A percentile compares a stretch with the other conserved stretches of the same genome.
These are phyloP conservation scores for Furcasterigmium sp. DNA, from an alignment of 2,329 filamentous ascomycete genomes.

Conservation along the genomic window DNA sequence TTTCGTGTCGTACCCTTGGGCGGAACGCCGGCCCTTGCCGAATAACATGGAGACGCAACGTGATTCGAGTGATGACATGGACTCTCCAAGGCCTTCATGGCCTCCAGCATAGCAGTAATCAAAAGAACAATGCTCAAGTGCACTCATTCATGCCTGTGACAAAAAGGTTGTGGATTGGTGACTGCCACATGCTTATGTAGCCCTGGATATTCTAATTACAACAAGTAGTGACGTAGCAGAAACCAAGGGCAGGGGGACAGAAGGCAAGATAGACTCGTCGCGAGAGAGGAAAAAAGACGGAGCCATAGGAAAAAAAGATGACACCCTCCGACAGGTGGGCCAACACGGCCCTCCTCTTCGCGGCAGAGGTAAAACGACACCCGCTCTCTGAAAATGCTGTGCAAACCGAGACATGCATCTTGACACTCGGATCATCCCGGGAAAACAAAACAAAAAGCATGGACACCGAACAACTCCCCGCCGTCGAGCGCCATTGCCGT, in stretches of 20 bases:
- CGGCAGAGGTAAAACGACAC: neutral
- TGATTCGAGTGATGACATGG: no score
- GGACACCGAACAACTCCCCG: neutral
- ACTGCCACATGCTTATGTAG: slow-evolving; percentile 15
- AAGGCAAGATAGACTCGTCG: no score
- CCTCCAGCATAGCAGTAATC: no score
- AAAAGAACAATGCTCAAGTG: no score
- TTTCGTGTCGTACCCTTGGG: neutral
- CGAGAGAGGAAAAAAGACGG: no score
- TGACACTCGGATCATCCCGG: neutral
- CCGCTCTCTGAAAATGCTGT: slow-evolving; percentile 1
- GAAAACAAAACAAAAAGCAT: slow-evolving; percentile 1
- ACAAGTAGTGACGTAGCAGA: neutral
- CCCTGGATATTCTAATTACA: neutral
- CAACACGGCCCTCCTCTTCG: neutral
- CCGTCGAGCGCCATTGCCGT: neutral
- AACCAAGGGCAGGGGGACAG: no score
- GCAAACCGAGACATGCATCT: neutral
- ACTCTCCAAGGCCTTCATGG: no score
- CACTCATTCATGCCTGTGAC: no score
- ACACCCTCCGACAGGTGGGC: no score
- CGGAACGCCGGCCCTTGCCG: no score
- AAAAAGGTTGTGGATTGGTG: slow-evolving; percentile 45
- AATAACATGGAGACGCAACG: no score
- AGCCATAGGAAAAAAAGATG: no score